These are phyloP conservation scores for Lachnellula cervina DNA, from an alignment of 2,329 filamentous ascomycete species.

Conservation along the genomic window DNA sequence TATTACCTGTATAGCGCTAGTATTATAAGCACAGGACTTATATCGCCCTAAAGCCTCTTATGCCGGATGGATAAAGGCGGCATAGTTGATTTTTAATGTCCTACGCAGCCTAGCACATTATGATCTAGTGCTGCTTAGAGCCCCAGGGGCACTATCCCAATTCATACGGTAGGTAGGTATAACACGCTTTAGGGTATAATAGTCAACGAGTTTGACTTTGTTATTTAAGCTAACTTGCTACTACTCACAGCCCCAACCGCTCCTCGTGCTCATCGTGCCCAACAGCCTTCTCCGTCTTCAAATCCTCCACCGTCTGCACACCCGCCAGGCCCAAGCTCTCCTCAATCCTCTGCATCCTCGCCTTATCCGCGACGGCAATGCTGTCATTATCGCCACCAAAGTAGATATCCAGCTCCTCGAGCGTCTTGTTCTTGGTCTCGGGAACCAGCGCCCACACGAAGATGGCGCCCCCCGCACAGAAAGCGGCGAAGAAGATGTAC, in stretches of 20 bases:
- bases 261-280: neutral
- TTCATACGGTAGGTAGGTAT: too few species aligned
- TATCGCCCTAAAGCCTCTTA: too few species aligned
- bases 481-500: conserved; percentile 52
- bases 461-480: conserved; percentile 41
- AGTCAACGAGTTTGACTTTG: too few species aligned
- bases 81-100: too few species aligned
- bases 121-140: too few species aligned
- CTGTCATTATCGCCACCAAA: conserved; percentile 22
- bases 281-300: neutral
- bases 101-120: too few species aligned
- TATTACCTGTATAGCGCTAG: too few species aligned
- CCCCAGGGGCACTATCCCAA: too few species aligned
- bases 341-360: conserved; percentile 24
- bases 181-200: too few species aligned
- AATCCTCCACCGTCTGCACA: conserved; percentile 27
- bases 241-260: neutral
- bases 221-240: too few species aligned
- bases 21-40: too few species aligned
- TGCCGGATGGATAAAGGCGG: too few species aligned
- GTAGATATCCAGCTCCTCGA: conserved; percentile 51
- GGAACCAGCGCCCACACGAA: conserved; percentile 48
- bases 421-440: conserved; percentile 50
- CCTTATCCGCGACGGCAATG: conserved; percentile 34
- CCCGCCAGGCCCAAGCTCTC: conserved; percentile 22